Evolutionary conservation across 805 yeast species (phyloP), one percentile per base, ranked within the genome.

Genomic region (Lipomyces oligophaga): DNA sequence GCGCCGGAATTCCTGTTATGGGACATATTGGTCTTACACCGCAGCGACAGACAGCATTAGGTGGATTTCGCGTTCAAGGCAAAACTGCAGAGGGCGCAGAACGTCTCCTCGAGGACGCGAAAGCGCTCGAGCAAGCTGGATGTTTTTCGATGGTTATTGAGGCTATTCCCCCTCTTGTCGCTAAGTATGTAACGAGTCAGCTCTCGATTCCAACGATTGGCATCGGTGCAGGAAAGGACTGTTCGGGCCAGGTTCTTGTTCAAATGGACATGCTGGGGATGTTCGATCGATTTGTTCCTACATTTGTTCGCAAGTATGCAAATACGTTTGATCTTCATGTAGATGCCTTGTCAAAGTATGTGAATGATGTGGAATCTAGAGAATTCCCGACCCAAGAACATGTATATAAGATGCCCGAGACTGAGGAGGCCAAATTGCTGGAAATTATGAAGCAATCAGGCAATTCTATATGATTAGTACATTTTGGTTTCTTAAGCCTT

Each of bases 1-100:
- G 73, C 3, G 70, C 81, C 15, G 97, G 97, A 0, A 80, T 90
- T 7, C 95, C 97, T 0, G 88, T 88, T 2, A 74, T 86, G 67
- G 97, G 94, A 1, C 98, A 90, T 64, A 78, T 86, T 25, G 98
- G 98, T 0, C 69, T 90, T 26, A 86, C 95, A 3, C 98, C 98
- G 1, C 97, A 93, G 63, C 75, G 85, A 34, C 80, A 80, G 52
- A 78, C 85, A 54, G 63, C 85, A 0, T 62, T 84, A 11, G 89
- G 96, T 18, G 98, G 98, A 0, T 90, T 82, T 67, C 83, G 80
- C 65, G 83, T 85, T 1, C 98, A 90, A 64, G 97, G 95, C 0
- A 68, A 69, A 38, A 69, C 78, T 0, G 67, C 70, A 0, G 62
- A 63, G 2, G 72, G 73, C 27, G 94, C 95, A 0, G 38, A 71